These are phyloP conservation scores for Tolypocladium capitatum DNA, from an alignment of 2,329 filamentous ascomycete species.

Conservation along the genomic window DNA sequence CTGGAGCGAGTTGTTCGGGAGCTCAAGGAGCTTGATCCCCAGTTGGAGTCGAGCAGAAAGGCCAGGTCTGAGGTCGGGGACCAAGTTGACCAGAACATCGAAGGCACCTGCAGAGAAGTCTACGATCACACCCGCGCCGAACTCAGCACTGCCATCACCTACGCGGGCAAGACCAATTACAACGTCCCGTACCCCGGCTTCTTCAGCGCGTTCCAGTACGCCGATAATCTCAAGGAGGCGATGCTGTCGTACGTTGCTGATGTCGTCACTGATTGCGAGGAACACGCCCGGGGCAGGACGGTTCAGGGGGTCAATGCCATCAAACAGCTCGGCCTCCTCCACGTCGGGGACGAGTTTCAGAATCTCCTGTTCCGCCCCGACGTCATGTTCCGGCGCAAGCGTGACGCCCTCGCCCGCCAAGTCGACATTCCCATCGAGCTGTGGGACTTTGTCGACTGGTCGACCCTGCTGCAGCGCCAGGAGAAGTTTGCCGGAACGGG, in stretches of 20 bases:
- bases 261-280: conserved; percentile 68
- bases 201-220: conserved; percentile 76
- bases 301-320: conserved; percentile 74
- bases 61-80: conserved; percentile 70
- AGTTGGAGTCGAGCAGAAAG: conserved; percentile 71
- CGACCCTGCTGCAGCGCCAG: conserved; percentile 70
- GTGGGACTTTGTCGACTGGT: conserved; percentile 86
- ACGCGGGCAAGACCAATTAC: conserved; percentile 63
- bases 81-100: conserved; percentile 67
- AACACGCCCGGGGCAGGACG: conserved; percentile 67
- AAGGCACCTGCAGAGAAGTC: conserved; percentile 71
- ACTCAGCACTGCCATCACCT: conserved; percentile 60
- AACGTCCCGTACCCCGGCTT: conserved; percentile 80
- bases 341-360: conserved; percentile 77
- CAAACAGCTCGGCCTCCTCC: conserved; percentile 74
- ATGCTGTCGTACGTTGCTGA: conserved; percentile 82
- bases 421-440: conserved; percentile 80
- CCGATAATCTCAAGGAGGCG: conserved; percentile 80
- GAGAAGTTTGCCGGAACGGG: conserved; percentile 91
- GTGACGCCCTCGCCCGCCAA: conserved; percentile 69
- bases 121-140: conserved; percentile 72
- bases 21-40: conserved; percentile 69
- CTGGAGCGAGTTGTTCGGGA: conserved; percentile 72
- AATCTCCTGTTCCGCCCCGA: conserved; percentile 81
- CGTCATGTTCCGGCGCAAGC: conserved; percentile 82